Base-by-base conservation (phyloP, 257 asterid species). In the Voacanga thouarsii region DNA sequence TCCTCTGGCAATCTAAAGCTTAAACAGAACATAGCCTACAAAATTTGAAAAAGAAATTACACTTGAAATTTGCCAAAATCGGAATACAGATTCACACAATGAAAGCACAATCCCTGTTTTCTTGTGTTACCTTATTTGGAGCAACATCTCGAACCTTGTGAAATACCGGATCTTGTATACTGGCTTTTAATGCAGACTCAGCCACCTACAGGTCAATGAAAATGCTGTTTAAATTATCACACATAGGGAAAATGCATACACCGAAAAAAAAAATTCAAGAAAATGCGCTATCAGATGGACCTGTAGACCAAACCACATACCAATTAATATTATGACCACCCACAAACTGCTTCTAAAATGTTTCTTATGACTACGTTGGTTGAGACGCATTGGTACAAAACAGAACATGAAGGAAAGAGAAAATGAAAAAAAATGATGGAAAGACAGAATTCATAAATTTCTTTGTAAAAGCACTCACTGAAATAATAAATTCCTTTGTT, bases 1-100 rank as follows among this genome's bases (percentile, higher is more conserved):
- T 90, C 99, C 84, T 91, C 92, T 0, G 99, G 96, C 77, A 95
- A 87, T 86, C 88, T 87, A 89, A 95, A 93, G 88, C 97, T 95
- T 77, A 95, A 83, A 87, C 98, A 93, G 83, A 83, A 87, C 99
- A 95, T 92, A 57, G 96, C 97, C 99, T 94, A 87, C 91, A 80
- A 10, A n/a, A 78, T 44, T 61, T 66, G n/a, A 24, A 50, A 44
- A 37, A 64, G 55, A 23, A 16, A 77, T 26, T 15, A 74, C 60
- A 70, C 66, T 67, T 30, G 51, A 66, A 64, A 21, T 19, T 23
- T 7, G 53, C 30, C 66, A 37, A 28, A 28, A 59, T 26, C 19
- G 28, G 6, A 30, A 30, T 3, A 55, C 0, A 18, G 57, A 26
- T 26, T 12, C 18, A 70, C 37, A 33, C 49, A 7, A 33, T n/a